These are phyloP conservation scores for Ehretia macrophylla DNA, from an alignment of 257 asterid genomes.

Conservation along the genomic window DNA sequence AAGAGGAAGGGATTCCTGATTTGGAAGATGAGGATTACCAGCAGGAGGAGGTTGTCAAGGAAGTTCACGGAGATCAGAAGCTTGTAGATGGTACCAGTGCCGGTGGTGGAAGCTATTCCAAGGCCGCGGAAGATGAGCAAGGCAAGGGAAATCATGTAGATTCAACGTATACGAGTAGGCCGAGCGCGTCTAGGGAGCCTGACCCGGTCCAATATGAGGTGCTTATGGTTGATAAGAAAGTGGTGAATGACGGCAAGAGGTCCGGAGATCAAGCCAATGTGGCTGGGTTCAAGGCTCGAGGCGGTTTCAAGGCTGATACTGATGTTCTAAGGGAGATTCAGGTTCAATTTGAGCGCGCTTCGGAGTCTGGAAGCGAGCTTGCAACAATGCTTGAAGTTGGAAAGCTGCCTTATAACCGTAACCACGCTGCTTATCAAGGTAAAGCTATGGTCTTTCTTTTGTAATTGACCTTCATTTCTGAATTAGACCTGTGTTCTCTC, in stretches of 20 bases:
- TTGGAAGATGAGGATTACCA: slow-evolving; percentile 82
- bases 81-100: slow-evolving; percentile 33
- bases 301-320: slow-evolving; percentile 60
- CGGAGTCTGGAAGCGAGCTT: slow-evolving; percentile 71
- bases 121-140: slow-evolving; percentile 31
- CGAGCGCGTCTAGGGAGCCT: slow-evolving; percentile 45
- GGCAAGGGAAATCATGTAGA: slow-evolving; percentile 46
- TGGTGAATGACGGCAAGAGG: slow-evolving; percentile 53
- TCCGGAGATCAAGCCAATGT: slow-evolving; percentile 44
- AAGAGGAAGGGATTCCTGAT: slow-evolving; percentile 97
- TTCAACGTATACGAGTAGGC: slow-evolving; percentile 43
- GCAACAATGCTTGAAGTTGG: slow-evolving; percentile 86
- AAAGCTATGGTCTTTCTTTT: slow-evolving; percentile 26
- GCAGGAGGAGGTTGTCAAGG: slow-evolving; percentile 77
- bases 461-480: too few species aligned
- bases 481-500: too few species aligned
- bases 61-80: slow-evolving; percentile 75
- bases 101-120: slow-evolving; percentile 29
- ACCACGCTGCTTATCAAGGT: slow-evolving; percentile 75
- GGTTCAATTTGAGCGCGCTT: slow-evolving; percentile 70
- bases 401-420: slow-evolving; percentile 70
- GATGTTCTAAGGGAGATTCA: slow-evolving; percentile 82
- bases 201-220: slow-evolving; percentile 84
- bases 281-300: too few species aligned
- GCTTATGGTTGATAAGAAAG: slow-evolving; percentile 85